These are phyloP conservation scores for Atalantia buxifolia DNA, from an alignment of 345 rosid genomes.

Conservation along the genomic window DNA sequence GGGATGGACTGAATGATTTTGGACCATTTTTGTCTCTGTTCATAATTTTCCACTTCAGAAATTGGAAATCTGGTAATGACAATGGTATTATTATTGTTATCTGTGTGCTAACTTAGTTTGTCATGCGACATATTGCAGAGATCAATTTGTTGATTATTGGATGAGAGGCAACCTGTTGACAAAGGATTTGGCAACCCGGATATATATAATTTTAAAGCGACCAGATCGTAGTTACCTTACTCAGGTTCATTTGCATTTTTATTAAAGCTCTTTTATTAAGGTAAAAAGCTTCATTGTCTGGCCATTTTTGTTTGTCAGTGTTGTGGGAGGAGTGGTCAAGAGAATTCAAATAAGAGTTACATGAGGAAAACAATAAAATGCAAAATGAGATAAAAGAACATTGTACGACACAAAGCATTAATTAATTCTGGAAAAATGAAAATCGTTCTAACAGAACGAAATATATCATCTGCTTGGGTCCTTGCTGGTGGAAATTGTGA, in stretches of 20 bases:
- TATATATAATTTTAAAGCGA: conserved; percentile 68
- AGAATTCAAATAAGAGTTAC: neutral
- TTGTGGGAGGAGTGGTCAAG: neutral
- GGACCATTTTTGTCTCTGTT: neutral
- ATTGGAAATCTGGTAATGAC: neutral
- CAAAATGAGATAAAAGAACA: neutral
- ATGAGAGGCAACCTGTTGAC: conserved; percentile 71
- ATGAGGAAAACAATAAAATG: neutral
- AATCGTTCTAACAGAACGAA: neutral
- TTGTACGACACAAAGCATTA: neutral
- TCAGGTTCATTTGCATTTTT: conserved; percentile 42
- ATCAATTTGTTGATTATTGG: conserved; percentile 83
- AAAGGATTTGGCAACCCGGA: conserved; percentile 65
- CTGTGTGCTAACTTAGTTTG: conserved; percentile 6
- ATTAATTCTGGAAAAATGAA: neutral
- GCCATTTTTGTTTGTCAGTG: neutral
- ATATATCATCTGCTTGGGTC: neutral
- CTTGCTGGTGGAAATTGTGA: neutral
- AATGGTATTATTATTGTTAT: neutral
- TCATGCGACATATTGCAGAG: conserved; percentile 39
- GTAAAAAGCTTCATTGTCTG: too few relatives aligned
- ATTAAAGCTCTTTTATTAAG: too few relatives aligned
- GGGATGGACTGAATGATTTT: neutral
- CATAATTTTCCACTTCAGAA: neutral
- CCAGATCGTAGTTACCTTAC: conserved; percentile 54